These are phyloP conservation scores for Leccinum idahoense DNA, from an alignment of 1,284 basidiomycete genomes.

Conservation along the genomic window DNA sequence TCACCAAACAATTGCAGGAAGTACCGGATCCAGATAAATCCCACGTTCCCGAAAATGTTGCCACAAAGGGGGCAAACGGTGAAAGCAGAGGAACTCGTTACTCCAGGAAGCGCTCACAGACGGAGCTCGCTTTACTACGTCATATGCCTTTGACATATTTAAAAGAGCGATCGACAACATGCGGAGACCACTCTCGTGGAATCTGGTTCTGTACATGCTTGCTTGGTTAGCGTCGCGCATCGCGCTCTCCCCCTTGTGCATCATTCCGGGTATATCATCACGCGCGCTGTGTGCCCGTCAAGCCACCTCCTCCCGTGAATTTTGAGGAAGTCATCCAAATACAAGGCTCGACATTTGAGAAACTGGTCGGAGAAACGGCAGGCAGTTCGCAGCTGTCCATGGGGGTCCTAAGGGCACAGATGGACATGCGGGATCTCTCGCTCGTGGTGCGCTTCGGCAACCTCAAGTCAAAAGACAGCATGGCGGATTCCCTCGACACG, in stretches of 20 bases:
- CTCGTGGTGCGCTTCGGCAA: conserved; percentile 57
- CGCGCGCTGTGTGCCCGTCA: conserved; percentile 34
- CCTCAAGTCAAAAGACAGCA: conserved; percentile 50
- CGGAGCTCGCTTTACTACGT: conserved; percentile 27
- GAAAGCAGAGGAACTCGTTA: conserved; percentile 17
- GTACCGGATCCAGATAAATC: conserved; percentile 13
- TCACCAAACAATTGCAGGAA: too few species aligned
- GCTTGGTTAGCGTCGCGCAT: conserved; percentile 38
- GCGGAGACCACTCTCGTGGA: conserved; percentile 48
- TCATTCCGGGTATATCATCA: conserved; percentile 52
- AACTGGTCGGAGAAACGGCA: conserved; percentile 52
- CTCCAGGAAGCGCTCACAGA: conserved; percentile 16
- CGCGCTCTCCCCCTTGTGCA: conserved; percentile 53
- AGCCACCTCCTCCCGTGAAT: conserved; percentile 35
- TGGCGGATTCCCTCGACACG: conserved; percentile 44
- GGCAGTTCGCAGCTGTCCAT: conserved; percentile 55
- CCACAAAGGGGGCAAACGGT: conserved; percentile 15
- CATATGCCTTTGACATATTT: conserved; percentile 45
- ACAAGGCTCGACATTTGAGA: conserved; percentile 57
- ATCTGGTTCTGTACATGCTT: conserved; percentile 50
- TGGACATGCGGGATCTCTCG: conserved; percentile 63
- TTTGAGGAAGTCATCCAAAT: conserved; percentile 55
- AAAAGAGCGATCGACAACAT: conserved; percentile 43
- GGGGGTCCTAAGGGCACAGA: conserved; percentile 69
- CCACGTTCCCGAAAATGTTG: conserved; percentile 7